Evolutionary conservation across 1,284 basidiomycete species (phyloP).

Genomic region (Earliella scabrosa): DNA sequence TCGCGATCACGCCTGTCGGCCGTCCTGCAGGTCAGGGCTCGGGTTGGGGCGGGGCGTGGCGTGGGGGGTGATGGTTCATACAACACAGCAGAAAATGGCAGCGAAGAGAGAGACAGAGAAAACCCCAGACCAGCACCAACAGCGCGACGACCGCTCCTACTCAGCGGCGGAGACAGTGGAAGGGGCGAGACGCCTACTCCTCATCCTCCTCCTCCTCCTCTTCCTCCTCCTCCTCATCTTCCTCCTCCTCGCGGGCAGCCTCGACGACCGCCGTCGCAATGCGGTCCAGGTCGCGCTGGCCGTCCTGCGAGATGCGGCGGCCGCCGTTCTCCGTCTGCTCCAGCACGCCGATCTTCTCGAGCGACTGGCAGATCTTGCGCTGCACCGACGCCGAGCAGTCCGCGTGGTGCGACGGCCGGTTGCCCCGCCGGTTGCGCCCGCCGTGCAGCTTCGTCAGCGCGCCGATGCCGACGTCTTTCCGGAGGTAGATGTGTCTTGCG

Average conservation of each 20-base stretch:
- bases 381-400: slow-evolving; percentile 88
- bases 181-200: slow-evolving; percentile 41
- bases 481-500: slow-evolving; percentile 99
- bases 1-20: slow-evolving; percentile 19
- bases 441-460: slow-evolving; percentile 97
- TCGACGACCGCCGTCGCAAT: slow-evolving; percentile 98
- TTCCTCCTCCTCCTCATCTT: slow-evolving; percentile 88
- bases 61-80: slow-evolving; percentile 12
- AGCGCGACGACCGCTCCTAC: too few species aligned
- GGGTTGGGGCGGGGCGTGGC: slow-evolving; percentile 3
- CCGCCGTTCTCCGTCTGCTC: slow-evolving; percentile 95
- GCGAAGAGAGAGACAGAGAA: not conserved
- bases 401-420: slow-evolving; percentile 94
- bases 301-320: slow-evolving; percentile 95
- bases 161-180: too few species aligned
- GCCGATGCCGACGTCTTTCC: slow-evolving; percentile 98
- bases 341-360: slow-evolving; percentile 99
- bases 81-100: slow-evolving; percentile 15
- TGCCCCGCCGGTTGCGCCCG: slow-evolving; percentile 92
- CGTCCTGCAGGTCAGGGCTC: slow-evolving; percentile 9
- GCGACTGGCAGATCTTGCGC: slow-evolving; percentile 92
- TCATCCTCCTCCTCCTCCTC: slow-evolving; percentile 77
- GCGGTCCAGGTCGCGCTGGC: slow-evolving; percentile 97
- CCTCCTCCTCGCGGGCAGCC: slow-evolving; percentile 82
- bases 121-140: slow-evolving; percentile 15